Evolutionary conservation across 2,329 filamentous ascomycete species (phyloP).

Genomic region (Stylonectria norvegica): DNA sequence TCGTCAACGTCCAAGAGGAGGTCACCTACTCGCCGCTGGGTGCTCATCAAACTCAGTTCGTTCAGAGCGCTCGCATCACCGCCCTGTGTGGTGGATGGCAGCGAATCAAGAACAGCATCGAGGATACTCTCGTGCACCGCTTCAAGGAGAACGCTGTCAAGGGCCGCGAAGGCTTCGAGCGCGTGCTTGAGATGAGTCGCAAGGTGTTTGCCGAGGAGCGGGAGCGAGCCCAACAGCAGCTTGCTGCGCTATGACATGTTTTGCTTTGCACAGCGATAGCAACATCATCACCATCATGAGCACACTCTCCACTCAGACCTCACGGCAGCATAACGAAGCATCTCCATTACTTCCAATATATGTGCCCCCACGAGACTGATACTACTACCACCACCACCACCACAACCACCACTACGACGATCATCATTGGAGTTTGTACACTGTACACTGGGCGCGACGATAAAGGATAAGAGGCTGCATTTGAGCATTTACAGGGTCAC

Average conservation of each 20-base stretch:
- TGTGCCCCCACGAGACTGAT: constrained; percentile 9
- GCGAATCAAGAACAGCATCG: constrained; percentile 92
- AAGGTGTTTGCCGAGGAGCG: constrained; percentile 88
- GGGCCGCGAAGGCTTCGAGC: constrained; percentile 92
- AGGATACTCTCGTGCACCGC: constrained; percentile 82
- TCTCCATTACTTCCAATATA: too few species aligned
- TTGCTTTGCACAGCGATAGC: constrained; percentile 3
- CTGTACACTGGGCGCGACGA: constrained; percentile 5
- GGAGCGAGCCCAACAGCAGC: constrained; percentile 47
- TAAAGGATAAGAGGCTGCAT: constrained; percentile 10
- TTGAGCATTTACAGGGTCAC: constrained; percentile 26
- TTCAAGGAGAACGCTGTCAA: constrained; percentile 90
- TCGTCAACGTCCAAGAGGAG: constrained; percentile 89
- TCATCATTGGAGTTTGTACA: constrained; percentile 20
- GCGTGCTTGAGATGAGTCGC: constrained; percentile 88
- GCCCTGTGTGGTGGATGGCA: constrained; percentile 96
- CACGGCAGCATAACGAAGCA: constrained; percentile 13
- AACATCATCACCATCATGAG: constrained; percentile 2
- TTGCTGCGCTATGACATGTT: constrained; percentile 9
- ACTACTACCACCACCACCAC: constrained; percentile 15
- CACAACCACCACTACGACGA: constrained; percentile 16
- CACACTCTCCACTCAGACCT: constrained; percentile 8
- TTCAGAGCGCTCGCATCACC: constrained; percentile 88
- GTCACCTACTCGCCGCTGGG: constrained; percentile 72
- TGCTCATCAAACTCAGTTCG: constrained; percentile 68